Evolutionary conservation across 2,329 filamentous ascomycete genomes (phyloP), one percentile per base, ranked within the genome.

Genomic region (Thyridium curvatum): DNA sequence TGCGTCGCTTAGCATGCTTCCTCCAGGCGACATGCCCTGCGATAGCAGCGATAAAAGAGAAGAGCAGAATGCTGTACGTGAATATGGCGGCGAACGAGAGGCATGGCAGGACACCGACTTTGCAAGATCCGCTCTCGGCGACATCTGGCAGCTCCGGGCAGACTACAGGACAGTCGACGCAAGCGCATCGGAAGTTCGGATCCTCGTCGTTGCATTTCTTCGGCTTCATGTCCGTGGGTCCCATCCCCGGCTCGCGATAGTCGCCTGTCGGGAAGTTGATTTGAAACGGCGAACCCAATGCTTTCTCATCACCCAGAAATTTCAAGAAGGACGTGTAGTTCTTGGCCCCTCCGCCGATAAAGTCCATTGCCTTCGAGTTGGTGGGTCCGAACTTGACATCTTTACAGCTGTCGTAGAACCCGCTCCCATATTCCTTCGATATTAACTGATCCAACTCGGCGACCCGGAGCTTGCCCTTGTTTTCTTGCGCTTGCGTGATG

Each of bases 331-430:
- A 77, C 0, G 80, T 79, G 59, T 91, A 94, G 58, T 96, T 86
- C 61, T 90, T 91, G 12, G 93, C 93, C 13, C 91, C 90, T 13
- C 93, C 93, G 26, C 93, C 94, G 44, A 98, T 97, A 51, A 98
- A 82, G 52, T 91, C 84, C 77, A 98, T 98, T 13, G 91, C 93
- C 53, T 84, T 89, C 44, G 86, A 84, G 56, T 95, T 95, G 32
- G 91, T 90, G 7, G 90, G 85, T 29, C 93, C 93, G 54, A 97
- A 96, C 58, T 98, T 98, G 64, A 98, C 91, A 60, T 98, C 89
- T 64, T 97, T 97, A 70, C 93, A 98, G 65, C 93, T 98, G 62
- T 95, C 77, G 59, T 90, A 98, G 66, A 98, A 94, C 2, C 86
- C 89, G 8, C 77, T 73, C 32, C 88, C 90, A 58, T 94, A 97